Percentiles rank a stretch among this genome's conserved stretches.
These are phyloP conservation scores for Ogataea angusta DNA, from an alignment of 805 yeast genomes.

Conservation along the genomic window DNA sequence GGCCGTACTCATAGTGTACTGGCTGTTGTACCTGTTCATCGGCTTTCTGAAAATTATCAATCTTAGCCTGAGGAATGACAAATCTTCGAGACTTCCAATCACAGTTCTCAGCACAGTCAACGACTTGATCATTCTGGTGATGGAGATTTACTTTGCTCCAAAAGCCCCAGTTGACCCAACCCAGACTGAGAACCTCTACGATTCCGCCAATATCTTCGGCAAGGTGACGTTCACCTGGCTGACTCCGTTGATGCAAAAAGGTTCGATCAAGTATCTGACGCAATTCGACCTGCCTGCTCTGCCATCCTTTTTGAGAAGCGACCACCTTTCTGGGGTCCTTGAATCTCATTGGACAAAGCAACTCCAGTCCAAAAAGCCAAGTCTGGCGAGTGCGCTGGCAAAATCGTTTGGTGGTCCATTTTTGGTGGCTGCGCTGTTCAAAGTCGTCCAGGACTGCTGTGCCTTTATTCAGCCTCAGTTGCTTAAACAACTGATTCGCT, in stretches of 20 bases:
- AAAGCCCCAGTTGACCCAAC: constrained; percentile 30
- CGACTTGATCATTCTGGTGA: constrained; percentile 37
- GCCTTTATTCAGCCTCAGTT: constrained; percentile 89
- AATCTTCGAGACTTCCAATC: constrained; percentile 31
- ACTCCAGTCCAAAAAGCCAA: constrained; percentile 32
- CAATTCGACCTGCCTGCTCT: constrained; percentile 71
- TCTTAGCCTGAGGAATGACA: constrained; percentile 35
- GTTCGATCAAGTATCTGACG: constrained; percentile 44
- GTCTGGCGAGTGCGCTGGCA: constrained; percentile 46
- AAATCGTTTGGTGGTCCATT: constrained; percentile 75
- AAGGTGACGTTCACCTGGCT: constrained; percentile 57
- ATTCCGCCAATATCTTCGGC: constrained; percentile 48
- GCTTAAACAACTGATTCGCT: constrained; percentile 60
- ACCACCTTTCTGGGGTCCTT: constrained; percentile 46
- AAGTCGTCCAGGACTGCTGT: constrained; percentile 69
- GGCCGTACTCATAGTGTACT: constrained; percentile 67
- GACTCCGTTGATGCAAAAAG: constrained; percentile 54
- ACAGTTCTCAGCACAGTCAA: constrained; percentile 31
- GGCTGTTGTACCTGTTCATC: constrained; percentile 58
- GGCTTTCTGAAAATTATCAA: constrained; percentile 45
- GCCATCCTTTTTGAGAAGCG: constrained; percentile 64
- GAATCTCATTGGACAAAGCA: constrained; percentile 61
- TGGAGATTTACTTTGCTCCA: constrained; percentile 45
- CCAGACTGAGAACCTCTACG: constrained; percentile 42
- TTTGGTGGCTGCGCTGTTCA: constrained; percentile 66